Evolutionary conservation across 2,329 filamentous ascomycete genomes (phyloP), one percentile per base, ranked within the genome.

Genomic region (Microcera coccophila): DNA sequence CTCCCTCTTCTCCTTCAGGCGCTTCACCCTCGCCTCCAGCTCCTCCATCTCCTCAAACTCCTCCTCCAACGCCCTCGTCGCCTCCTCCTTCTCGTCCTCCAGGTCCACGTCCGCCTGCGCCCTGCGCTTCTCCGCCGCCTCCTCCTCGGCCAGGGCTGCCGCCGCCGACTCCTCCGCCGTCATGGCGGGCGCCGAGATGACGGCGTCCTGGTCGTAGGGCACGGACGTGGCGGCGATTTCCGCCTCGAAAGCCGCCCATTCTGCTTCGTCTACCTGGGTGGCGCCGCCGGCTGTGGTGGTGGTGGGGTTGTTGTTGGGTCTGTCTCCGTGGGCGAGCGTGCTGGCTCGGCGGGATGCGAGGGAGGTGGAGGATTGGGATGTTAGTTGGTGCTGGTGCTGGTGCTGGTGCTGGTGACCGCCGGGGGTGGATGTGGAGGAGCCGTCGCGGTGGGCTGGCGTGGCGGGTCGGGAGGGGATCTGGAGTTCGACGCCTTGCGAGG

Each of bases 161-260:
- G 73, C 75, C 1, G 76, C 80, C 1, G 84, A 52, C 55, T 88
- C 78, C 4, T 79, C 78, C 1, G 79, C 75, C 3, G 80, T 79
- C 60, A 89, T 70, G 3, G 83, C 84, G 1, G 83, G 81, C 0
- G 84, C 85, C 2, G 77, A 82, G 50, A 89, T 87, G 3, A 81
- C 78, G 5, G 79, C 81, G 44, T 76, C 73, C 32, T 65, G 59
- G 17, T 62, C 56, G 48, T 65, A 65, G 3, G 67, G 56, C 2
- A 58, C 59, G 20, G 62, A 54, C 18, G 70, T 60, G 21, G 69
- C 67, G 15, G 81, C 84, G 42, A 95, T 82, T 41, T 95, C 87
- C 3, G 86, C 85, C 62, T 95, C 85, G 60, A 95, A 94, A 8
- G 87, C 87, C 2, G 87, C 85, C 86, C 87, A 93, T 65, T 93